Percentiles rank a stretch among this genome's conserved stretches.
Conservation (phyloP, 2,329 filamentous ascomycete species). For the Aspergillus candidus region DNA sequence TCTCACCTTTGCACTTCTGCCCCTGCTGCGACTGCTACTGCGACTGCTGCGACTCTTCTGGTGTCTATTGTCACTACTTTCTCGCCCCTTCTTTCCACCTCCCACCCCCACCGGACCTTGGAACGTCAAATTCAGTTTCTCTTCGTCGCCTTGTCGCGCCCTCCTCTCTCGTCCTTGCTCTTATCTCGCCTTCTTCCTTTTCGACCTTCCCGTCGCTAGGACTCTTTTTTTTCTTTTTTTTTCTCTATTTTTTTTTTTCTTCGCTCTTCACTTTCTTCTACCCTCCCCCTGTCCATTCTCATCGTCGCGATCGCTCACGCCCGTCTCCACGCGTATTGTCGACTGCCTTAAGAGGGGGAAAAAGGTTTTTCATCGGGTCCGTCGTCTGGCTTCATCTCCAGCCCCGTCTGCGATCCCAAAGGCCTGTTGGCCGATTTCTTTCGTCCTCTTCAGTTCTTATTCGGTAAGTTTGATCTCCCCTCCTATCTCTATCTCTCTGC, state of each 20-base stretch:
- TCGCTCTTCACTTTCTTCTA: constrained; percentile 4
- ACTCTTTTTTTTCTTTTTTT: constrained; percentile 1
- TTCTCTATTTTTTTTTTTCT: not conserved
- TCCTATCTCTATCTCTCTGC: not conserved
- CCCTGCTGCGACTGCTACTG: no score
- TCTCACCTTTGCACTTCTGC: no score
- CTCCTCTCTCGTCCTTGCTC: not conserved
- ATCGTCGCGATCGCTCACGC: constrained; percentile 4
- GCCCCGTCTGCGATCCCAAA: no score
- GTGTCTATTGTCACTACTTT: no score
- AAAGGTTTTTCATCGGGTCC: constrained; percentile 6
- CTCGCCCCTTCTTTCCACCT: not conserved
- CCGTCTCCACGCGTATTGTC: not conserved
- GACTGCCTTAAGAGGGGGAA: not conserved
- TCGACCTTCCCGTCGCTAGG: not conserved
- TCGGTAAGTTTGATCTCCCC: not conserved
- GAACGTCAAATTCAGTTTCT: not conserved
- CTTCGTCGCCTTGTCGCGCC: not conserved
- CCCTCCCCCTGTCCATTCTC: constrained; percentile 3
- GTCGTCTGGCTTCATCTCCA: not conserved
- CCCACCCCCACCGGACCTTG: not conserved
- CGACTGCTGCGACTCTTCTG: no score
- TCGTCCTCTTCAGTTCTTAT: no score
- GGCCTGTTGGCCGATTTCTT: no score
- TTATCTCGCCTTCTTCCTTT: not conserved